phyloP scores from a whole-genome alignment of 306 rosid genomes.

The Hippophae gyantsensis region DNA sequence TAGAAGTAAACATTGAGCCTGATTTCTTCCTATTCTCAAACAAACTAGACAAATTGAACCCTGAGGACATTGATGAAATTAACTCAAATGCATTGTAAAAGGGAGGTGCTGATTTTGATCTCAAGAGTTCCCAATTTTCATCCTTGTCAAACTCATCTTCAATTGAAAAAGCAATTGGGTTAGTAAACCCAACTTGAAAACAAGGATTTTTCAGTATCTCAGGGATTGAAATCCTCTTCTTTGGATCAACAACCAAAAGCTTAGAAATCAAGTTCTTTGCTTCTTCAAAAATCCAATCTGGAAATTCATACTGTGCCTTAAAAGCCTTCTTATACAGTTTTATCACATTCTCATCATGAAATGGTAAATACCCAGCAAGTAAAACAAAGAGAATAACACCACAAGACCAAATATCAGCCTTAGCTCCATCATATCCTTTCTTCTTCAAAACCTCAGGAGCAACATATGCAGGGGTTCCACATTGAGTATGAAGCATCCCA shows the following conservation, averaged over 20 bases:
- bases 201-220: conserved; percentile 49
- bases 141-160: conserved; percentile 20
- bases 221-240: conserved; percentile 39
- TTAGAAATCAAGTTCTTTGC: conserved; percentile 42
- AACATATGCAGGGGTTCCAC: conserved; percentile 81
- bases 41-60: conserved; percentile 63
- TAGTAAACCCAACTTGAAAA: conserved; percentile 47
- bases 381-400: conserved; percentile 61
- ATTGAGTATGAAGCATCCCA: conserved; percentile 68
- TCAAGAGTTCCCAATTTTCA: conserved; percentile 11
- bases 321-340: conserved; percentile 53
- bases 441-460: conserved; percentile 75
- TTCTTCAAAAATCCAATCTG: conserved; percentile 47
- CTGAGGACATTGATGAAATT: conserved; percentile 59
- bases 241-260: conserved; percentile 54
- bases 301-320: conserved; percentile 47
- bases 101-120: conserved; percentile 38
- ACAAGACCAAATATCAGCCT: conserved; percentile 79
- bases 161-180: conserved; percentile 33
- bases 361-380: conserved; percentile 58
- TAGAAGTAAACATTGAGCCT: conserved; percentile 50
- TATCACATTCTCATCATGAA: conserved; percentile 56
- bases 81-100: conserved; percentile 78
- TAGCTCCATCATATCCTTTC: conserved; percentile 70
- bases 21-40: conserved; percentile 53